Evolutionary conservation across 2,329 filamentous ascomycete species (phyloP), one percentile per base, ranked within the genome.

Genomic region (Trichoderma asperellum): DNA sequence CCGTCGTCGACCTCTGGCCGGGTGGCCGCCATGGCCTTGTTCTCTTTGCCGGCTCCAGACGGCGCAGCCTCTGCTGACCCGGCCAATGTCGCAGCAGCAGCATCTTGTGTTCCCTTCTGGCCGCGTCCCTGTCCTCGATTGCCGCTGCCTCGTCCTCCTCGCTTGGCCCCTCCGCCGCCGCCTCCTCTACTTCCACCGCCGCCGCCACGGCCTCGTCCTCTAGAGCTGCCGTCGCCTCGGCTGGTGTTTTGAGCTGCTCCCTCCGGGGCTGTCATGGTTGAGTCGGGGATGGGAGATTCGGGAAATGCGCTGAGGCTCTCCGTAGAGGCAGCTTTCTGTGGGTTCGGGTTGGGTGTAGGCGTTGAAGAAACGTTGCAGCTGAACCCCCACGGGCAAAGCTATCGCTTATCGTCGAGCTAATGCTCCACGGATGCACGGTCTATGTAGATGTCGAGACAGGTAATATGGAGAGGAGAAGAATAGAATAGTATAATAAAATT

Each of bases 191-290:
- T 75, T 66, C 82, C 77, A 58, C 76, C 75, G 63, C 82, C 82
- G 61, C 83, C 76, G 68, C 82, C 82, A 69, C 84, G 80, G 65
- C 81, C 81, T 60, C 83, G 78, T 29, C 81, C 81, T 75, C 82
- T 77, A 11, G 73, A 66, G 34, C 76, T 73, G 40, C 77, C 77
- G 53, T 80, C 79, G 68, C 76, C 73, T 56, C 74, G 70, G 68
- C 75, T 64, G 34, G 74, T 73, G 68, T 66, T 69, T 69, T 55
- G 12, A 43, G 55, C 21, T 37, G 68, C 18, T 58, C 37, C 68
- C 43, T 62, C 68, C 18, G 56, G 57, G 32, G 57, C 43, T 16
- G 58, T 34, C 62, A 70, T 70, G n/a, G 29, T 21, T 55, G 27
- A 21, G 18, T 27, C 16, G 32, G 27, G 14, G n/a, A 24, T 14